A percentile compares a stretch with the other conserved stretches of the same genome.
Conservation (phyloP, 805 yeast species). For the Kodamaea jinghongensis region DNA sequence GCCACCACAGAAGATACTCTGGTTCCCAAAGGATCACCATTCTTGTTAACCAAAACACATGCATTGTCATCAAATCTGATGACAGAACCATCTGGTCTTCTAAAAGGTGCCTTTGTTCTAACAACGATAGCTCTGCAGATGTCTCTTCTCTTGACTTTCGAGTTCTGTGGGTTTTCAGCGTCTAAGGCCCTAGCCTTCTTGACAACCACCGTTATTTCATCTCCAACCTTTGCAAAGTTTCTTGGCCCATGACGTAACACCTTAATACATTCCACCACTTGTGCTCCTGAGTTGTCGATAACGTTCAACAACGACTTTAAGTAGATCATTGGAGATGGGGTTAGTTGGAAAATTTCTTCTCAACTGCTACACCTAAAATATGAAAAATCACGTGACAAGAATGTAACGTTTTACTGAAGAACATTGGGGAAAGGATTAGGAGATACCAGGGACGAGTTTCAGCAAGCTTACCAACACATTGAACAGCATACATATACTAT, state of each 20-base stretch:
- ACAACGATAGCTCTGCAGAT: conserved; percentile 94
- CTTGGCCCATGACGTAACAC: conserved; percentile 86
- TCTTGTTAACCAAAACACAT: conserved; percentile 89
- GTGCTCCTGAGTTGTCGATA: conserved; percentile 95
- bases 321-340: conserved; percentile 61
- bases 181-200: conserved; percentile 82
- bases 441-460: too few species aligned
- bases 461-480: too few species aligned
- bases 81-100: conserved; percentile 83
- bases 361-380: too few species aligned
- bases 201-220: conserved; percentile 89
- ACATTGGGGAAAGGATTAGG: too few species aligned
- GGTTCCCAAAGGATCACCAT: conserved; percentile 91
- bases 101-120: conserved; percentile 76
- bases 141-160: conserved; percentile 91
- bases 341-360: conserved; percentile 2
- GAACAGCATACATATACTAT: too few species aligned
- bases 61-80: conserved; percentile 94
- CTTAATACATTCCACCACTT: conserved; percentile 91
- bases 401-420: too few species aligned
- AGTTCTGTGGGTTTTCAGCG: conserved; percentile 63
- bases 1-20: conserved; percentile 91
- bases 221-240: conserved; percentile 83
- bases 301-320: conserved; percentile 85
- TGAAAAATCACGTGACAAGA: too few species aligned